Evolutionary conservation across 345 rosid genomes (phyloP), one percentile per base, ranked within the genome.

Genomic region (Geranium brycei): DNA sequence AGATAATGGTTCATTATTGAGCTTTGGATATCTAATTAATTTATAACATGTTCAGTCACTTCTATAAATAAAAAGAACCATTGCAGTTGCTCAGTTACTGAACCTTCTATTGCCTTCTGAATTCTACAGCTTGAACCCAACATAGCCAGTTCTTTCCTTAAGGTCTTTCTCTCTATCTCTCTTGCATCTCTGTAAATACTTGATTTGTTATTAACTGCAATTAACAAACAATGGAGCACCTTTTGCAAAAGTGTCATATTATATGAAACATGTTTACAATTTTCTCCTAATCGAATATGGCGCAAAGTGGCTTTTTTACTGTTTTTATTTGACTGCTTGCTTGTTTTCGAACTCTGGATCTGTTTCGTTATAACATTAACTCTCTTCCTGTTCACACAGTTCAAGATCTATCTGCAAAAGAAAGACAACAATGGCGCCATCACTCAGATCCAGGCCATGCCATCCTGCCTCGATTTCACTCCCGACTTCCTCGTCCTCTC

Each of bases 121-220:
- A 73, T 76, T 70, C 68, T 85, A 82, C 89, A 93, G 99, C 91
- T 93, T 57, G 97, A 88, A 63, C 92, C 97, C 68, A 93, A 83
- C 67, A 75, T 78, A 58, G 80, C 76, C n/a, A 75, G 87, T 72
- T 80, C 95, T 78, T 93, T 93, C 71, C 99, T 90, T 55, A 90
- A 93, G 99, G 99, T 90, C 69, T 75, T 38, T 61, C 62, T 73
- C 60, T 60, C 62, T 14, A 28, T 7, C 28, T 0, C 17, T 15
- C 60, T 15, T 58, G 31, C 47, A 2, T 13, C 47, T 14, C 14
- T 30, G 13, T 35, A 19, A 17, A 2, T 60, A 1, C n/a, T 31
- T 41, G 66, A 47, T 47, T 11, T 17, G 5, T 51, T 13, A 23
- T 30, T 51, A 51, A 53, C 67, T 30, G 59, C 31, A 0, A 51